phyloP scores from a whole-genome alignment of 495 filamentous ascomycete genomes.

The Chaetomium cochliodes region DNA sequence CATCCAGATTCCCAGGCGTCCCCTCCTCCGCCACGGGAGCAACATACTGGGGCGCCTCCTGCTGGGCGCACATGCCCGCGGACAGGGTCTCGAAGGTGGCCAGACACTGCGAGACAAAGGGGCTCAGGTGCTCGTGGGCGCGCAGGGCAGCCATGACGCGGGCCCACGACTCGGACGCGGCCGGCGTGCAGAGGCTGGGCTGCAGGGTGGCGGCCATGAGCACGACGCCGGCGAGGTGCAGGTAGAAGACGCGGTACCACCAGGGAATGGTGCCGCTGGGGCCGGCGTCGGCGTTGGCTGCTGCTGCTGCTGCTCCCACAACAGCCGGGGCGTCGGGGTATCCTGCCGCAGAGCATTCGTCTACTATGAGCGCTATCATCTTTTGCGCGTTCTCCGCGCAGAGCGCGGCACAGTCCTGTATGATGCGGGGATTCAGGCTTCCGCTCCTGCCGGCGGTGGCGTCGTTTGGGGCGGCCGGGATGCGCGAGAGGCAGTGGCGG shows the following conservation, averaged over 20 bases:
- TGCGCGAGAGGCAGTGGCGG: background rate
- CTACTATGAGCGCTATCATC: background rate
- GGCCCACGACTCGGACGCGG: background rate
- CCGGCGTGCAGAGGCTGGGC: background rate
- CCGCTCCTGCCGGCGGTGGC: background rate
- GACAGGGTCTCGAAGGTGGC: background rate
- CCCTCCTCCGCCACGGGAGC: background rate
- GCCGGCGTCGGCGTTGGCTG: background rate
- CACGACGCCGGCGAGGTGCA: background rate
- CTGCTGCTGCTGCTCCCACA: background rate
- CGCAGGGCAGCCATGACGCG: background rate
- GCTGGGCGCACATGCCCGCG: background rate
- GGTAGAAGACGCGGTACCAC: constrained; percentile 8
- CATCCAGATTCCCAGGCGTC: background rate
- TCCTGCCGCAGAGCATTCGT: background rate
- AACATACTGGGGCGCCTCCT: background rate
- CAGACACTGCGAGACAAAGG: constrained; percentile 3
- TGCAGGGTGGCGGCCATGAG: background rate
- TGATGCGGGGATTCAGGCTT: background rate
- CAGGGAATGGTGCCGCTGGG: background rate
- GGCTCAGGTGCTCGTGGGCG: constrained; percentile 8
- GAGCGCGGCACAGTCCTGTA: background rate
- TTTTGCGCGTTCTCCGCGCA: constrained; percentile 1
- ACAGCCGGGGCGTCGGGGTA: background rate
- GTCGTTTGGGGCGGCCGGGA: background rate